Percentiles rank a stretch among this genome's conserved stretches.
Conservation (phyloP, 495 filamentous ascomycete species). For the Aspergillus nidulans region DNA sequence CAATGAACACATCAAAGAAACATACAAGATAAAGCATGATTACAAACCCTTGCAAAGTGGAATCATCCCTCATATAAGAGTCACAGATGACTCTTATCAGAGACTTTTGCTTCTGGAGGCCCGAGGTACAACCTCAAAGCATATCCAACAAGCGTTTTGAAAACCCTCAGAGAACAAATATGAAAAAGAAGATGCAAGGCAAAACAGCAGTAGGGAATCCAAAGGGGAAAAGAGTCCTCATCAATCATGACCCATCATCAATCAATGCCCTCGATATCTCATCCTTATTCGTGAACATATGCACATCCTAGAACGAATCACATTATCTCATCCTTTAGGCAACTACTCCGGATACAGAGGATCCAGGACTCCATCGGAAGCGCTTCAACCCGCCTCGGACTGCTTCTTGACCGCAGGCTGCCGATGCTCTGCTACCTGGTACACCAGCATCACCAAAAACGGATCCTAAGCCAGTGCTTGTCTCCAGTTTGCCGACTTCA, state of each 20-base stretch:
- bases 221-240: neutral
- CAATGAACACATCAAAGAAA: neutral
- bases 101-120: slow-evolving; percentile 6
- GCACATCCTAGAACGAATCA: neutral
- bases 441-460: slow-evolving; percentile 29
- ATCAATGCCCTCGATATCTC: neutral
- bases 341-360: slow-evolving; percentile 35
- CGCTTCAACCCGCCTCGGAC: slow-evolving; percentile 40
- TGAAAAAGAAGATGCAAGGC: neutral
- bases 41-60: neutral
- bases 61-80: neutral
- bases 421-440: slow-evolving; percentile 29
- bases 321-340: slow-evolving; percentile 12
- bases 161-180: neutral
- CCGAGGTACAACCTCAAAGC: neutral
- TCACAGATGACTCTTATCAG: neutral
- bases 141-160: neutral
- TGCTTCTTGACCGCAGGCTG: slow-evolving; percentile 40
- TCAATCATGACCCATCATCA: slow-evolving; percentile 9
- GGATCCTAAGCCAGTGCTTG: slow-evolving; percentile 33
- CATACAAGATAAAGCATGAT: neutral
- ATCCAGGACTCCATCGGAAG: slow-evolving; percentile 40
- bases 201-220: neutral
- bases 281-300: neutral
- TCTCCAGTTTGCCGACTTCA: slow-evolving; percentile 72